Evolutionary conservation across 1,139 yeast species (phyloP).

Genomic region (Kodamaea alishanica): DNA sequence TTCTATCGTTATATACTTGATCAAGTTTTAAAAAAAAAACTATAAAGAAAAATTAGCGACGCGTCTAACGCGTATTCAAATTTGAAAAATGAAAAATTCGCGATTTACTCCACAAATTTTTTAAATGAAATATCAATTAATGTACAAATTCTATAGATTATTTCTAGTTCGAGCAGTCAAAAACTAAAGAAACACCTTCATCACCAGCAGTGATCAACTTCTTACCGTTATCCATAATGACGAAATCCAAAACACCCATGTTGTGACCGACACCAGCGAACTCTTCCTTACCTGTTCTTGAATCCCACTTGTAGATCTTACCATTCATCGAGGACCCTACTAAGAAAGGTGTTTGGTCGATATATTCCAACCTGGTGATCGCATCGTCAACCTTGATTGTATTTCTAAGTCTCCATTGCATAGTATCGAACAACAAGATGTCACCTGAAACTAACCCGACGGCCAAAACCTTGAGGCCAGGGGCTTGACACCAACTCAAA

Average conservation of each 20-base stretch:
- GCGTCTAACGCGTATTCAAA: neutral
- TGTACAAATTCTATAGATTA: neutral
- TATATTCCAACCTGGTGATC: conserved; percentile 72
- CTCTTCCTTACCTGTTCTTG: conserved; percentile 72
- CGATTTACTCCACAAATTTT: neutral
- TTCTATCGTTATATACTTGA: neutral
- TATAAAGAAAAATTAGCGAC: conserved; percentile 2
- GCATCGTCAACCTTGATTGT: conserved; percentile 72
- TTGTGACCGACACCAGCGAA: conserved; percentile 88
- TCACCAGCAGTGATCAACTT: conserved; percentile 94
- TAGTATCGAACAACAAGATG: conserved; percentile 73
- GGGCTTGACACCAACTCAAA: conserved; percentile 69
- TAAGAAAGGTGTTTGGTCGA: conserved; percentile 53
- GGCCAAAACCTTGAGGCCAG: conserved; percentile 61
- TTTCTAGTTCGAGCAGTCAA: conserved; percentile 16
- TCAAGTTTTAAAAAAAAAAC: conserved; percentile 3
- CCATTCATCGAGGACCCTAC: conserved; percentile 84
- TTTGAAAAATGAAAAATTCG: neutral
- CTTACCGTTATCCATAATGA: conserved; percentile 55
- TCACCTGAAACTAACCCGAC: conserved; percentile 89
- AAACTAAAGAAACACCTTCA: conserved; percentile 88
- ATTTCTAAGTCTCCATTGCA: conserved; percentile 82
- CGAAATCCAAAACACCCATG: conserved; percentile 88
- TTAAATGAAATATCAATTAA: neutral
- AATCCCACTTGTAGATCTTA: conserved; percentile 80